Base-by-base conservation (phyloP, 1,284 basidiomycete species). In the Lentinus polychrous region DNA sequence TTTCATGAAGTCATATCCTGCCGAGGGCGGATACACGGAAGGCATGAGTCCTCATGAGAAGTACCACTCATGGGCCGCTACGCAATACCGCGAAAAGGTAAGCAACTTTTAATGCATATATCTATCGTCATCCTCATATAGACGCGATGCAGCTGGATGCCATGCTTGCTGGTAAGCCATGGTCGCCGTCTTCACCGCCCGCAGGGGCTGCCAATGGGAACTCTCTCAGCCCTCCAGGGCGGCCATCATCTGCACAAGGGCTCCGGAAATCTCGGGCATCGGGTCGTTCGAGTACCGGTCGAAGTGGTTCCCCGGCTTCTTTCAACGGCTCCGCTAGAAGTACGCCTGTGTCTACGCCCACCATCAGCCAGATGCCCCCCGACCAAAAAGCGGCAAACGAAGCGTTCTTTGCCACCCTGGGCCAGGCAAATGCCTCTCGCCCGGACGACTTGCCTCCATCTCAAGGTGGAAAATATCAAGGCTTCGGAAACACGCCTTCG, bases 31-130 rank as follows among this genome's bases (percentile, higher is more conserved):
- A 3, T 91, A 87, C 68, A 79, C 71, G 40, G 79, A 83, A 45
- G 76, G 72, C 46, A 79, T 86, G 66, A 80, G 72, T 50, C 69
- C 86, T 46, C 77, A 84, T 55, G 87, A 93, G 47, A 91, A 84
- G 50, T 96, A 96, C 67, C 89, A 91, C 62, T 88, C 79, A 38
- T 95, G 93, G 91, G 88, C 92, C 3, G 93, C 92, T 1, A 73
- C 86, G 3, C 91, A 95, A 67, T 96, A 95, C 67, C 80, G 88
- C 41, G 87, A 92, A 67, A 96, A 94, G 76, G 91, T 89, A 55
- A 52, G 63, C 52, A 38, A 49, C n/a, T 43, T 34, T 43, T 8
- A 45, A 34, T 15, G 15, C 31, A 12, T 31, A 18, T 43, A 41
- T 27, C 20, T 44, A 22, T 8, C 42, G 10, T 15, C n/a, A n/a